Percentiles rank a stretch among this genome's conserved stretches.
Conservation (phyloP, 495 filamentous ascomycete species). For the Daldinia loculata region DNA sequence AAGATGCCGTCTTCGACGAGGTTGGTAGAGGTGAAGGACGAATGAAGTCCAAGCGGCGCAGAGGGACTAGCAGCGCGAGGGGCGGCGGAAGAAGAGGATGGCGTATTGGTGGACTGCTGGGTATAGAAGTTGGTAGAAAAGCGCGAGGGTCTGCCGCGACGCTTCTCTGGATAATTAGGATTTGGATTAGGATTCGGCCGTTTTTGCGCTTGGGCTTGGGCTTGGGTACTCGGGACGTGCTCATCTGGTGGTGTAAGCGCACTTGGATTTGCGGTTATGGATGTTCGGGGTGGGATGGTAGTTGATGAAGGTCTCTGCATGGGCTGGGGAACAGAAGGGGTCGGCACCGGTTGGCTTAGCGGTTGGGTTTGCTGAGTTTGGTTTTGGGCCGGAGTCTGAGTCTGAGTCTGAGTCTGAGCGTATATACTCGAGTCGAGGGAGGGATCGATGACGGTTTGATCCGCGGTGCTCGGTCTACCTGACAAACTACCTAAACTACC, state of each 20-base stretch:
- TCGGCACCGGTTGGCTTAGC: constrained; percentile 21
- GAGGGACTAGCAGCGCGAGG: constrained; percentile 15
- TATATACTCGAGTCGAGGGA: constrained; percentile 38
- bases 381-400: constrained; percentile 37
- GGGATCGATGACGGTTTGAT: constrained; percentile 39
- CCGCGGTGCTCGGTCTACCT: constrained; percentile 34
- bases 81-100: constrained; percentile 14
- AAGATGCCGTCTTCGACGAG: constrained; percentile 45
- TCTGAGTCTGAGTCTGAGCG: constrained; percentile 15
- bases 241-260: constrained; percentile 62
- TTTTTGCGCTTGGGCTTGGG: constrained; percentile 44
- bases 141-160: constrained; percentile 52
- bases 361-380: constrained; percentile 31
- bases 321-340: constrained; percentile 26
- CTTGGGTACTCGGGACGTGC: constrained; percentile 46
- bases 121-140: constrained; percentile 45
- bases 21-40: constrained; percentile 15
- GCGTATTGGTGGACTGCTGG: constrained; percentile 30
- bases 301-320: constrained; percentile 44
- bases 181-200: constrained; percentile 35
- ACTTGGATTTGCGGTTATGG: constrained; percentile 46
- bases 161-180: constrained; percentile 49
- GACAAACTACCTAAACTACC: constrained; percentile 41
- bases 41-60: constrained; percentile 10
- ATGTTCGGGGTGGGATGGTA: constrained; percentile 44